Base-by-base conservation (phyloP, 2,329 filamentous ascomycete genomes). In the Cytospora piceicola region DNA sequence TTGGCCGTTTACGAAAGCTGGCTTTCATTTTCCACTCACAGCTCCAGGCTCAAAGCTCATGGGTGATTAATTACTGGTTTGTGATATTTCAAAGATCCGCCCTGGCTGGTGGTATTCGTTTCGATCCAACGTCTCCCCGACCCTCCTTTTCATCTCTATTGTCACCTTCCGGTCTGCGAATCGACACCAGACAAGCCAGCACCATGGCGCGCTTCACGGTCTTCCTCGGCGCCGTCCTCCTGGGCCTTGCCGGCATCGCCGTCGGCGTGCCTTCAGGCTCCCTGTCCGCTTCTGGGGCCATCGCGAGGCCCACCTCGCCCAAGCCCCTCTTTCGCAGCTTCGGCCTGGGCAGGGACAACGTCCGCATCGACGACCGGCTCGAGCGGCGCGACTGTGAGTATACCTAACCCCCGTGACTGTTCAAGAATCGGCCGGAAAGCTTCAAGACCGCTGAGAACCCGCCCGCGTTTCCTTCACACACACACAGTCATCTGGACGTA, bases 401-500 rank as follows among this genome's bases (percentile, higher is more conserved):
- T 46, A 2, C 11, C 6, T 12, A 3, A 9, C 5, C 15, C 5
- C 34, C 2, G 22, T 29, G 22, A 20, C 12, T 11, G 20, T 17
- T 54, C 20, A 39, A 20, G 39, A 30, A 15, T 3, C 17, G 12
- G 24, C 7, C 34, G 12, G 2, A 2, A 36, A 36, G 11, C 9
- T 4, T 14, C 12, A 9, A 36, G 3, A 15, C 14, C n/a, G 57
- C n/a, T n/a, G 15, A 49, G 4, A 51, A n/a, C n/a, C 53, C 12
- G 27, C n/a, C n/a, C 42, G 36, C 53, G 55, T 39, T 46, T 51
- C 8, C 2, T 8, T n/a, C n/a, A n/a, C n/a, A n/a, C n/a, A n/a
- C n/a, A n/a, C 24, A 11, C 27, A 63, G 61, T 67, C 61, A 63
- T 58, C 24, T 67, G 65, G 65, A 57, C 52, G 32, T 55, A 67